Evolutionary conservation across 352 stramenopile genomes (phyloP).

Genomic region (Saprolegnia parasitica): DNA sequence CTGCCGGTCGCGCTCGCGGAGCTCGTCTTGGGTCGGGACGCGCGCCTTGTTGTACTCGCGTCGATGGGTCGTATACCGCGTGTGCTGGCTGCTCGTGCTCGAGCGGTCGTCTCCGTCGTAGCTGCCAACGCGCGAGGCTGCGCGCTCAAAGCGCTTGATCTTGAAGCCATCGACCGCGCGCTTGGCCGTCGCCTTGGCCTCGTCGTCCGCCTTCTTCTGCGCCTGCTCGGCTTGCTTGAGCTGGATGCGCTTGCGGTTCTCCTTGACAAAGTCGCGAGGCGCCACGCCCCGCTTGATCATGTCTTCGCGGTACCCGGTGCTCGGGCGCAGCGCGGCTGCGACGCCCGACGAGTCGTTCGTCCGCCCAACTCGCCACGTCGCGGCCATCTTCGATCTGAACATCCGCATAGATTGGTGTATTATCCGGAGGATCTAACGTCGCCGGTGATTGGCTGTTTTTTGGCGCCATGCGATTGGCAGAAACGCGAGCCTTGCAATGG

Average conservation of each 20-base stretch:
- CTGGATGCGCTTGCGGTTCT: constrained; percentile 26
- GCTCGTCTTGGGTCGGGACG: constrained; percentile 47
- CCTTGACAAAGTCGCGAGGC: constrained; percentile 20
- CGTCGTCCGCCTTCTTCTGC: constrained; percentile 6
- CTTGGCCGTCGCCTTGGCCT: background rate
- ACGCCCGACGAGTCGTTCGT: constrained; percentile 29
- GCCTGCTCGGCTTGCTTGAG: constrained; percentile 21
- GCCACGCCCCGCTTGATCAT: constrained; percentile 17
- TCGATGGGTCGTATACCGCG: constrained; percentile 8
- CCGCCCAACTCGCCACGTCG: constrained; percentile 24
- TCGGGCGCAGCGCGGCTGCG: constrained; percentile 24
- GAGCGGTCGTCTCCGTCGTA: too few relatives aligned
- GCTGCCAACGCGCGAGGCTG: constrained; percentile 1
- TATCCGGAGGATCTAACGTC: background rate
- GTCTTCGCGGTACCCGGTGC: constrained; percentile 26
- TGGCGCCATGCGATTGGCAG: background rate
- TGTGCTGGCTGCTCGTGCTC: background rate
- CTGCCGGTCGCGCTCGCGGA: constrained; percentile 41
- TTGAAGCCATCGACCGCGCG: constrained; percentile 16
- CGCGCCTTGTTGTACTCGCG: constrained; percentile 35
- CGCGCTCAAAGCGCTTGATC: constrained; percentile 16
- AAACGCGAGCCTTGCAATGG: constrained; percentile 1
- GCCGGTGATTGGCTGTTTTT: background rate
- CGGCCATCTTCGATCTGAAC: background rate
- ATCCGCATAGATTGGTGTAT: background rate